Conservation (phyloP, 2,329 filamentous ascomycete species). For the Pseudogymnoascus sp. region DNA sequence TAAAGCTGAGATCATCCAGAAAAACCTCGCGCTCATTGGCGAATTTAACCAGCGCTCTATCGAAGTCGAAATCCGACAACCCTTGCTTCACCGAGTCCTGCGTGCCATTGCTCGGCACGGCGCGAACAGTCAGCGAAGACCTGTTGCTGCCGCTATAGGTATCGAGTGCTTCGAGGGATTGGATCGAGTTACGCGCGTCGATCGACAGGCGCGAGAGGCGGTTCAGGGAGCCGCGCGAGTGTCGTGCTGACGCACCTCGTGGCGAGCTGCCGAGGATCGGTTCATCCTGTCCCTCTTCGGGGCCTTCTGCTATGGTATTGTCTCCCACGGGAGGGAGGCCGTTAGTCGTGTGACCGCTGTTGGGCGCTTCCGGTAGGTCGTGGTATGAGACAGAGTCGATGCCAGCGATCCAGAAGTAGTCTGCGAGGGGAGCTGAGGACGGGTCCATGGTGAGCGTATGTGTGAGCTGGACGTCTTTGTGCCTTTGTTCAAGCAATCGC, state of each 20-base stretch:
- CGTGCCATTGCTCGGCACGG: constrained; percentile 27
- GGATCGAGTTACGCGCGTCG: constrained; percentile 45
- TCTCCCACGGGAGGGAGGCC: constrained; percentile 35
- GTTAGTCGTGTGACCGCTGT: constrained; percentile 24
- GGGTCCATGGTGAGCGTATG: constrained; percentile 24
- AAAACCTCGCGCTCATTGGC: constrained; percentile 92
- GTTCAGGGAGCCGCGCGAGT: constrained; percentile 53
- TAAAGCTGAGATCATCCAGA: constrained; percentile 83
- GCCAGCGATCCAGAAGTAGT: constrained; percentile 71
- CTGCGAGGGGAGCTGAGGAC: constrained; percentile 58
- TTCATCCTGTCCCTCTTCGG: constrained; percentile 32
- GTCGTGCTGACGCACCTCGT: constrained; percentile 35
- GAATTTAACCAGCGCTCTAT: constrained; percentile 87
- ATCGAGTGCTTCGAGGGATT: constrained; percentile 51
- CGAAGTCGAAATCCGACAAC: constrained; percentile 76
- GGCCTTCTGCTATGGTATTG: constrained; percentile 52
- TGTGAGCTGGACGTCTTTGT: background rate
- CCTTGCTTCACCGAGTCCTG: constrained; percentile 16
- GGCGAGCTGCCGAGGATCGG: constrained; percentile 18
- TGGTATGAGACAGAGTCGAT: constrained; percentile 61
- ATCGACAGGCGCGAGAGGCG: constrained; percentile 48
- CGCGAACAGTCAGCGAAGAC: constrained; percentile 57
- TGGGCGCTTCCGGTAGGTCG: constrained; percentile 33
- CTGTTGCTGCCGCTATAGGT: constrained; percentile 50
- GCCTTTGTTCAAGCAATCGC: background rate